Conservation (phyloP, 805 yeast genomes). For the Candida silvatica region DNA sequence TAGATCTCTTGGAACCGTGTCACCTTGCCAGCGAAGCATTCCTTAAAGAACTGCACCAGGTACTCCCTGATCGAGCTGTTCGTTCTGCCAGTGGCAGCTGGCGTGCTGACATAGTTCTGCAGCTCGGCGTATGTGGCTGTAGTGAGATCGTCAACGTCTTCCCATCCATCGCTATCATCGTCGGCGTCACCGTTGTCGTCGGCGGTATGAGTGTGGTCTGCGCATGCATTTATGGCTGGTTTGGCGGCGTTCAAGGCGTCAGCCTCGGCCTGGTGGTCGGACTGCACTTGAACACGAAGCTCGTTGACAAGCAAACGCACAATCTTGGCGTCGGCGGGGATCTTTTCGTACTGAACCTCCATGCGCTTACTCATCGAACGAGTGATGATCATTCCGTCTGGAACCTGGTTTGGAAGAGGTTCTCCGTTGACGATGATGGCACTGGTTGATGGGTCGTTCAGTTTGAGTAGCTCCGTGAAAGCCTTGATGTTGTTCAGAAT, state of each 20-base stretch:
- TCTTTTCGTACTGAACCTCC: constrained; percentile 54
- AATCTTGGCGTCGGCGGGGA: constrained; percentile 66
- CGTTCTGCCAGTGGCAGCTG: constrained; percentile 17
- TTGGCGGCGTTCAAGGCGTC: constrained; percentile 11
- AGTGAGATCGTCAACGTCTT: constrained; percentile 63
- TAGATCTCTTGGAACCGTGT: constrained; percentile 47
- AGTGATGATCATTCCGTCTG: constrained; percentile 61
- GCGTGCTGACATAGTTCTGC: constrained; percentile 42
- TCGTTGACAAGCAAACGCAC: constrained; percentile 64
- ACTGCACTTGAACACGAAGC: constrained; percentile 49
- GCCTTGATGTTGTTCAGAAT: constrained; percentile 66
- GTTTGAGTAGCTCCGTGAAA: constrained; percentile 52
- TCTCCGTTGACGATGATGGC: constrained; percentile 68
- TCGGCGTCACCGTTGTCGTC: constrained; percentile 31
- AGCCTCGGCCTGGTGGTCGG: constrained; percentile 25
- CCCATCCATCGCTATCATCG: constrained; percentile 63
- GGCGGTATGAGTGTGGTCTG: constrained; percentile 1
- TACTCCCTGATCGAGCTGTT: constrained; percentile 26
- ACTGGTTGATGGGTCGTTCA: constrained; percentile 46
- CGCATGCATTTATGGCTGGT: background rate
- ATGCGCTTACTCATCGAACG: constrained; percentile 71
- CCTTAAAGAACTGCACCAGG: constrained; percentile 45
- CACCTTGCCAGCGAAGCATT: constrained; percentile 39
- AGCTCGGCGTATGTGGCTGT: constrained; percentile 56
- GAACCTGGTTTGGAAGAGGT: constrained; percentile 43